These are phyloP conservation scores for Fusarium sororula DNA, from an alignment of 2,329 filamentous ascomycete genomes.

Conservation along the genomic window DNA sequence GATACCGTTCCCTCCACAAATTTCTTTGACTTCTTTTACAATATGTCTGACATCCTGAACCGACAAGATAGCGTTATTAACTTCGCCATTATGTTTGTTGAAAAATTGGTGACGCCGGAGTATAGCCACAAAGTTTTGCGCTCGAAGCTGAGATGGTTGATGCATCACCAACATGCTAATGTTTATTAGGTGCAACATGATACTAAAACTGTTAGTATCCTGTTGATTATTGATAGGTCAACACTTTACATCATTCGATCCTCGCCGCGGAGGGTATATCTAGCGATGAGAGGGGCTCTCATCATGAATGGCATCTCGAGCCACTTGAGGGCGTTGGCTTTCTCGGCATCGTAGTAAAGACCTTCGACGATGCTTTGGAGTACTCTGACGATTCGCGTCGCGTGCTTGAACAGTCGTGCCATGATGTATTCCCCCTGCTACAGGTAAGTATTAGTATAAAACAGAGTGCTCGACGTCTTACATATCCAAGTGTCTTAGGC, in stretches of 20 bases:
- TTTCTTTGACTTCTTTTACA: rapidly evolving
- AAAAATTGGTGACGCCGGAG: neutral
- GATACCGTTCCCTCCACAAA: neutral
- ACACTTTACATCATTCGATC: too few relatives aligned
- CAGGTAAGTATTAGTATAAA: rapidly evolving
- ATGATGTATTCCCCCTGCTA: neutral
- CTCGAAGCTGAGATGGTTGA: neutral
- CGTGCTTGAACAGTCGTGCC: neutral
- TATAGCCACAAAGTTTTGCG: rapidly evolving
- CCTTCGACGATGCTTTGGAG: neutral
- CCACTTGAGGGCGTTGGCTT: too few relatives aligned
- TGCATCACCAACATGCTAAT: neutral
- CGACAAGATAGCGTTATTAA: neutral
- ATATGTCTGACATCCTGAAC: neutral
- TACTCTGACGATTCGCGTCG: neutral
- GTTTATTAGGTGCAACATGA: rapidly evolving
- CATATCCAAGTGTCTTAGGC: neutral
- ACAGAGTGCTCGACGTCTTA: neutral
- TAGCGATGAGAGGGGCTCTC: neutral
- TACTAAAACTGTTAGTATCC: neutral
- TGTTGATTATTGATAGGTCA: rapidly evolving
- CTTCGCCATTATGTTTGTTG: neutral
- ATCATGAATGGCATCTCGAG: neutral
- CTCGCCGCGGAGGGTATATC: too few relatives aligned
- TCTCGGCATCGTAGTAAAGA: neutral